A percentile compares a stretch with the other conserved stretches of the same genome.
Conservation (phyloP, 305 asterid genomes). For the Solanum hybrid region DNA sequence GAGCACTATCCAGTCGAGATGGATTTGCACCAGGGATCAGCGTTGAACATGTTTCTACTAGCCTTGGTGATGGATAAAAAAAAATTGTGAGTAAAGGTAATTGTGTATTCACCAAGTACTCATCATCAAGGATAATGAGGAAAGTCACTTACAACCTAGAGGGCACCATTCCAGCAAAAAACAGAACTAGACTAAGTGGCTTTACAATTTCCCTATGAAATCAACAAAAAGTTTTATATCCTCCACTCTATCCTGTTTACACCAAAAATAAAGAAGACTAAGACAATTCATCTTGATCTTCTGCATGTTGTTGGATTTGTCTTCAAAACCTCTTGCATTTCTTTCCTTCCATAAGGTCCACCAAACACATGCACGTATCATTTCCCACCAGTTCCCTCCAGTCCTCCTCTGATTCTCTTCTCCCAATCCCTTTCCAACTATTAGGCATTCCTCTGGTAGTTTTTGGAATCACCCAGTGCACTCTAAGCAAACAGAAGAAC, state of each 20-base stretch:
- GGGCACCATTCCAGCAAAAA: neutral
- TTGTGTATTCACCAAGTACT: neutral
- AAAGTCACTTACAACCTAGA: neutral
- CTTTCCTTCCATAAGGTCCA: neutral
- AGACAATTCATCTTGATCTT: neutral
- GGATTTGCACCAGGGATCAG: neutral
- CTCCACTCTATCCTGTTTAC: neutral
- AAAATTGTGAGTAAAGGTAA: neutral
- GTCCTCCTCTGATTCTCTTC: neutral
- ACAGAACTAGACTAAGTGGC: neutral
- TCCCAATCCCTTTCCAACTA: neutral
- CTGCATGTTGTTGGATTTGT: neutral
- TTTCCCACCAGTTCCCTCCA: neutral
- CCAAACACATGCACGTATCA: neutral
- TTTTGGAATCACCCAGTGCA: neutral
- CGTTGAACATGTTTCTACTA: neutral
- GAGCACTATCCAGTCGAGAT: neutral
- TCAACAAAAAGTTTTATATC: neutral
- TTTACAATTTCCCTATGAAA: neutral
- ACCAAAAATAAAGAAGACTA: neutral
- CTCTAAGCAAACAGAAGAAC: neutral
- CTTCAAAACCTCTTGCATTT: neutral
- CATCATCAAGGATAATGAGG: neutral
- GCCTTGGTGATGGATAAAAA: neutral
- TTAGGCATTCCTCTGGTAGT: neutral